Evolutionary conservation across 768 basidiomycete genomes (phyloP), one percentile per base, ranked within the genome.

Genomic region (Rubroboletus satanas): DNA sequence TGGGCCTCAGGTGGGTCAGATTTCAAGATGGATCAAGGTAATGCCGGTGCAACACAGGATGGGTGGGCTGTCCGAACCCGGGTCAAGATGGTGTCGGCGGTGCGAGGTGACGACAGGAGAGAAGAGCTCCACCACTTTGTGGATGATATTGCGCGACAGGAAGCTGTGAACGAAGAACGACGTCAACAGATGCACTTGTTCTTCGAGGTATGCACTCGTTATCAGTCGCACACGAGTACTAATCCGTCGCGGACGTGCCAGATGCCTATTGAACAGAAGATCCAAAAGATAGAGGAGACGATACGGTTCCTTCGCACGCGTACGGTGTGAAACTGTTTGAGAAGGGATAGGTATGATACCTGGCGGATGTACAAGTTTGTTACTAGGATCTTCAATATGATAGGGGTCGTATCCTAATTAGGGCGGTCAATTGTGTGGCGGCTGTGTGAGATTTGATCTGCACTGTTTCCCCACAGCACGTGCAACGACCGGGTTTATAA

Each of bases 251-350:
- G 4, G 37, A 31, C 35, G 58, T 55, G 15, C n/a, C 53, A 84
- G 84, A 77, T 85, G 75, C 67, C 81, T 3, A 79, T 83, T 4
- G 70, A 83, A 28, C 73, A 81, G 39, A 83, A 84, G 59, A 59
- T 84, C 1, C 60, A 72, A 51, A 76, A 76, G 55, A 85, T 84
- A 26, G 63, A 78, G 46, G 79, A 80, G 57, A 68, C 79, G 7
- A 75, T 83, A 55, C 71, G 68, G 33, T 70, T 68, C 49, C 66
- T 83, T 18, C 73, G 60, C 33, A 56, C 54, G 46, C 55, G 64
- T 12, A 53, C 43, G 5, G 15, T 48, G 10, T 62, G 33, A 61
- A 23, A 10, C 29, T 49, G 28, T 29, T 36, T 18, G 12, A n/a
- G 15, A 36, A 11, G 15, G 17, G 23, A 32, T 8, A 21, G 4